A percentile compares a stretch with the other conserved stretches of the same genome.
phyloP scores from a whole-genome alignment of 495 filamentous ascomycete species.

The Podospora tetraspora region DNA sequence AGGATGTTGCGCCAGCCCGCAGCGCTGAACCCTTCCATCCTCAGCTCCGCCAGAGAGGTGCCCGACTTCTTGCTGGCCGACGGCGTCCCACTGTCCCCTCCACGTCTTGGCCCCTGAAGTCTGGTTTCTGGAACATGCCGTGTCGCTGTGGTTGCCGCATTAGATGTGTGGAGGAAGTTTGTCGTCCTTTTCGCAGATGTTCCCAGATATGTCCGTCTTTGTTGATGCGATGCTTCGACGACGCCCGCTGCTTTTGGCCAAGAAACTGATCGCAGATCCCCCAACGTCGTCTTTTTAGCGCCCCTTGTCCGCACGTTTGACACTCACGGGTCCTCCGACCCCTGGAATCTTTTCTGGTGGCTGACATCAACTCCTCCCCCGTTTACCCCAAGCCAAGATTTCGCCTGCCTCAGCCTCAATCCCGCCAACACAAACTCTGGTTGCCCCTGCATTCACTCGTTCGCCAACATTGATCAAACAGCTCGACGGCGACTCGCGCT shows the following conservation, averaged over 20 bases:
- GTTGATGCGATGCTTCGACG: not conserved
- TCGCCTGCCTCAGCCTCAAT: conserved; percentile 27
- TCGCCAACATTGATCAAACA: conserved; percentile 1
- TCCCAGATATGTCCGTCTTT: not conserved
- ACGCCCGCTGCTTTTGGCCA: not conserved
- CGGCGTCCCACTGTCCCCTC: not conserved
- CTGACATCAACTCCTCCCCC: conserved; percentile 2
- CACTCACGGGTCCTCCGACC: not conserved
- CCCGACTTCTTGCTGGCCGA: not conserved
- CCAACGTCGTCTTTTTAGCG: not conserved
- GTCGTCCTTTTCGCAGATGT: not conserved
- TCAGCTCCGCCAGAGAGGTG: not conserved
- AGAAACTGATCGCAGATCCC: not conserved
- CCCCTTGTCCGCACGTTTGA: conserved; percentile 4
- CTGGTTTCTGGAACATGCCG: not conserved
- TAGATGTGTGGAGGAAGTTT: not conserved
- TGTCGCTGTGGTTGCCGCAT: not conserved
- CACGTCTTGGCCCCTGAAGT: not conserved
- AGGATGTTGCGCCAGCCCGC: not conserved
- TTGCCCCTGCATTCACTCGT: conserved; percentile 19
- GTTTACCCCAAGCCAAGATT: conserved; percentile 15
- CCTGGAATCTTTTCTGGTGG: conserved; percentile 6
- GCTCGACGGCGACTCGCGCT: not conserved
- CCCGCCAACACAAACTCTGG: conserved; percentile 19
- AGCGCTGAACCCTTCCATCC: not conserved